Base-by-base conservation (phyloP, 257 asterid genomes). In the Nicotiana otophora region DNA sequence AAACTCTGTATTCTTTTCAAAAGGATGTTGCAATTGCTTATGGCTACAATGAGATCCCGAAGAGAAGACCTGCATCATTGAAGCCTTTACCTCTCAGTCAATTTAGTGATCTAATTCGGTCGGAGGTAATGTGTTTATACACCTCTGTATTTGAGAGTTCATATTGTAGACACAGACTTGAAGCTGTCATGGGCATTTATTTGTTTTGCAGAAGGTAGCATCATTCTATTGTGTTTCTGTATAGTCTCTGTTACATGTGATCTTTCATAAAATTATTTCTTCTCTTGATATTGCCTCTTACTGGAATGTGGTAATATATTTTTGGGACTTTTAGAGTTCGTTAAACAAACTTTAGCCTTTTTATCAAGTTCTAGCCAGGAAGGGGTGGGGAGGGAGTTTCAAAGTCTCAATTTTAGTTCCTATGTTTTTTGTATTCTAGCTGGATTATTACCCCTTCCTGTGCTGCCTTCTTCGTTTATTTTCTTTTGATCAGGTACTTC, bases 11-110 rank as follows among this genome's bases (percentile, higher is more conserved):
- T 54, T 57, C 64, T 69, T 84, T 82, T 81, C 64, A 83, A 84
- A 82, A 96, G 99, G 99, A 93, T 83, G 96, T 96, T 75, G 98
- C 98, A 75, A 96, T 94, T 86, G 97, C 99, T 67, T 89, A 92
- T 85, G 98, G 99, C 55, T 96, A 92, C 90, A 93, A 94, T 81
- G 91, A 87, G 78, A 93, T 94, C 82, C 95, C 94, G 12, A 95
- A 92, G 88, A 83, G 87, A 87, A 92, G 77, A 80, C 88, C 90
- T 83, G 93, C 97, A 68, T 96, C 99, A 36, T 74, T 96, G 87
- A 92, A 87, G 88, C 97, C 98, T 17, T 90, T 88, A 68, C 30
- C 91, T 7, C 77, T 91, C 89, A 96, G 92, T 82, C 93, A 93
- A 90, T 87, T 93, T 86, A 89, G 94, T 74, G 97, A 96, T 84